A percentile compares a stretch with the other conserved stretches of the same genome.
These are phyloP conservation scores for Cryptococcus sp. DNA, from an alignment of 1,284 basidiomycete genomes.

Conservation along the genomic window DNA sequence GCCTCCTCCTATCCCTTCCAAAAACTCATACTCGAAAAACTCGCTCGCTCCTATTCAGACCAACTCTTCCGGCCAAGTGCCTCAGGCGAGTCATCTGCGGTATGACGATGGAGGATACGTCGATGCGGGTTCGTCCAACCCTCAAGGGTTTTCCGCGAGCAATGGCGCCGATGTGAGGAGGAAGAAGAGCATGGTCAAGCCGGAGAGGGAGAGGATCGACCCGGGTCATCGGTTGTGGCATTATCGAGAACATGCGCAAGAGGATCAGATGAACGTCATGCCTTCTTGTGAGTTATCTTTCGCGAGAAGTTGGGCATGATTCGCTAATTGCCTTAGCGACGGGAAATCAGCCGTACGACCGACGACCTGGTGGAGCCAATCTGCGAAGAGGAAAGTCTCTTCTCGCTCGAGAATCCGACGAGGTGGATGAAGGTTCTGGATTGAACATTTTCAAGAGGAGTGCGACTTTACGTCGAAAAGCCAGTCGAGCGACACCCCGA, in stretches of 20 bases:
- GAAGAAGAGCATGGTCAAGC: slow-evolving; percentile 89
- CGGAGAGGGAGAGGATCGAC: slow-evolving; percentile 95
- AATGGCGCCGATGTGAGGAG: slow-evolving; percentile 53
- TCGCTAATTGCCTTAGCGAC: slow-evolving; percentile 54
- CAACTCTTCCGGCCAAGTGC: slow-evolving; percentile 9
- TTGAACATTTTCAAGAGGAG: slow-evolving; percentile 78
- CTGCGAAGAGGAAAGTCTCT: slow-evolving; percentile 80
- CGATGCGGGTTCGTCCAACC: slow-evolving; percentile 20
- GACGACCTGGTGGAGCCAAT: slow-evolving; percentile 42
- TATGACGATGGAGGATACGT: slow-evolving; percentile 34
- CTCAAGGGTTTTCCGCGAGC: slow-evolving; percentile 31
- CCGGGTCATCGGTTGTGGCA: slow-evolving; percentile 92
- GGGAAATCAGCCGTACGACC: slow-evolving; percentile 65
- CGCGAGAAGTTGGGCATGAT: slow-evolving; percentile 13
- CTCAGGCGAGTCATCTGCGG: slow-evolving; percentile 18
- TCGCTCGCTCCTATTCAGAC: slow-evolving; percentile 14
- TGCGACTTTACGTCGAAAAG: slow-evolving; percentile 65
- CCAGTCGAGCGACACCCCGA: slow-evolving; percentile 50
- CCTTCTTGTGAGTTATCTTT: slow-evolving; percentile 63
- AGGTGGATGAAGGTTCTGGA: slow-evolving; percentile 79
- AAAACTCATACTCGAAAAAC: slow-evolving; percentile 26
- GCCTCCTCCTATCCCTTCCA: slow-evolving; percentile 27
- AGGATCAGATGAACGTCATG: slow-evolving; percentile 68
- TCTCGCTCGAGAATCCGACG: slow-evolving; percentile 77
- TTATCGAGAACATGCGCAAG: slow-evolving; percentile 83